Conservation (phyloP, 345 rosid genomes). For the Barbarea vulgaris region DNA sequence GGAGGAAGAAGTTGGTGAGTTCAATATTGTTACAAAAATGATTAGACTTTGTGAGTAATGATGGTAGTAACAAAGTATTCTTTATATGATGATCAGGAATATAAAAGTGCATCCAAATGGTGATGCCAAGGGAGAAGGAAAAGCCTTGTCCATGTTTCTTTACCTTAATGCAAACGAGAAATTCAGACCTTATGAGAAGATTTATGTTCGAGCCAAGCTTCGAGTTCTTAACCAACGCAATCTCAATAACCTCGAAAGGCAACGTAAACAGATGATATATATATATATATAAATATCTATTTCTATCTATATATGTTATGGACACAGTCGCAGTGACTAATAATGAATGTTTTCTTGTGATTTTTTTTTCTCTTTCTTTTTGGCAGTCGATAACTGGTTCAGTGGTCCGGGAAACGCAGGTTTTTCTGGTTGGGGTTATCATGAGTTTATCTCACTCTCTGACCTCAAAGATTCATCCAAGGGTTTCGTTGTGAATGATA, state of each 20-base stretch:
- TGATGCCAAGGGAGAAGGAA: neutral
- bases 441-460: neutral
- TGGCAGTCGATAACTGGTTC: constrained; percentile 22
- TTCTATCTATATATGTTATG: no score
- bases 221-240: constrained; percentile 20
- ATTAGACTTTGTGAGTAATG: neutral
- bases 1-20: constrained; percentile 38
- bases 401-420: neutral
- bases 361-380: no score
- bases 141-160: constrained; percentile 19
- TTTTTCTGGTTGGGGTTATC: neutral
- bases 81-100: neutral
- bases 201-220: constrained; percentile 33
- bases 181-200: constrained; percentile 26
- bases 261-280: neutral
- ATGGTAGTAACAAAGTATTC: neutral
- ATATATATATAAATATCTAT: neutral
- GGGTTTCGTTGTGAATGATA: constrained; percentile 24
- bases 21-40: neutral
- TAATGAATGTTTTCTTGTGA: neutral
- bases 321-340: neutral
- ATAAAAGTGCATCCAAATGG: constrained; percentile 28
- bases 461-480: constrained; percentile 26
- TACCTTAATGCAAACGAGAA: neutral
- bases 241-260: neutral